Base-by-base conservation (phyloP, 192 early-diverging fungal genomes). In the Entomortierella beljakovae region DNA sequence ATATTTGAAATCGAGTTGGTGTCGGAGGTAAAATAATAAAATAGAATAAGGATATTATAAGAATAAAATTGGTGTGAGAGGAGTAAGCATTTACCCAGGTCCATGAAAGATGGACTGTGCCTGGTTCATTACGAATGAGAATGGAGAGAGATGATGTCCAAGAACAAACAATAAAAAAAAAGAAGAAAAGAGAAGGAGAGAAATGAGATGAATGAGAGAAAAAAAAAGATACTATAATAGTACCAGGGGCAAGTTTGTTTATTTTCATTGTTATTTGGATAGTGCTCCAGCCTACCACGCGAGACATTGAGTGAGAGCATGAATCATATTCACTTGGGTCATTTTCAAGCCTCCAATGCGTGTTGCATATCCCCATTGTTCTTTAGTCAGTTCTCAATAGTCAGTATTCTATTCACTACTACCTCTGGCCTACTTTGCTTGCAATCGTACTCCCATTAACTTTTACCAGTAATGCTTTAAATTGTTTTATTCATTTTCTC, bases 81-180 rank as follows among this genome's bases (percentile, higher is more conserved):
- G 23, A 51, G 26, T 29, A 9, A 28, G 53, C 25, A 28, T 23
- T 37, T 70, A 70, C 68, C 40, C 53, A 13, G 68, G 59, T 35
- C 46, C 59, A 20, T 51, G 18, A 33, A 70, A 70, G 51, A n/a
- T 46, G 58, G 59, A 26, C 37, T 70, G 68, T 25, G 51, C 37
- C 18, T 40, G 31, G 6, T 48, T 59, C 68, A 70, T 70, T 33
- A 38, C 34, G 25, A 53, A 16, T 23, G 2, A 4, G 33, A 28
- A 13, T 5, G 20, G n/a, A 61, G 25, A 37, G 22, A 2, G 28
- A 2, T 40, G 28, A 20, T 22, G 11, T 28, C 23, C 18, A 16
- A 10, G 25, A 5, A 16, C 3, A 16, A 29, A 49, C 8, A 2
- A 29, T 3, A 16, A 11, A 3, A 34, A 6, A 22, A 59, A 33